Evolutionary conservation across 2,329 filamentous ascomycete species (phyloP), one percentile per base, ranked within the genome.

Genomic region (Cordyceps militaris): DNA sequence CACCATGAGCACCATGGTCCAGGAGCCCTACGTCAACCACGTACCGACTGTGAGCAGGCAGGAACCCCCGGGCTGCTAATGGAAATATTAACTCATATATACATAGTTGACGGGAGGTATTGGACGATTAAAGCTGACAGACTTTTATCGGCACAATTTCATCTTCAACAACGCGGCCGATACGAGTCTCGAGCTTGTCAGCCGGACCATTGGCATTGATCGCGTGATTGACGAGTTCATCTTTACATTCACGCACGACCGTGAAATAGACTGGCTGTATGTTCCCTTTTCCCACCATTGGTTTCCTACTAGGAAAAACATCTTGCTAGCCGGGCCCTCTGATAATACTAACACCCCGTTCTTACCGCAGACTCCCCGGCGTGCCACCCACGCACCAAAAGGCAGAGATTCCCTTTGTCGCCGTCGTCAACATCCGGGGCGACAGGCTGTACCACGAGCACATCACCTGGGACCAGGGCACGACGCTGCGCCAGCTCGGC

Each of bases 1-100:
- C 60, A 91, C 87, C 0, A 91, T 91, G 87, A 77, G 76, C 11
- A 91, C 87, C 0, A 91, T 91, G 87, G 86, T 90, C 60, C 60
- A 59, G 6, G 83, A 89, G 68, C 87, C 87, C 4, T 90, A 91
- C 64, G 87, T 91, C 4, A 90, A 91, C 66, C 85, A 91, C 66
- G 76, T 90, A 8, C 84, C 87, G 0, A 89, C 86, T 0, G 76
- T 84, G 65, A 74, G 77, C 62, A 40, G 6, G 28, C 6, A 2
- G 11, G 9, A 23, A 3, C 5, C 28, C 8, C 4, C 3, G 11
- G 10, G 16, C 28, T 21, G 14, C 3, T 9, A 43, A n/a, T 16
- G 4, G 23, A 52, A 13, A 10, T 9, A 7, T 24, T 51, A 16
- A 51, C 16, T 14, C 7, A 6, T 1, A 7, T 13, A 3, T n/a